Evolutionary conservation across 257 asterid species (phyloP), one percentile per base, ranked within the genome.

Genomic region (Mentha longifolia): DNA sequence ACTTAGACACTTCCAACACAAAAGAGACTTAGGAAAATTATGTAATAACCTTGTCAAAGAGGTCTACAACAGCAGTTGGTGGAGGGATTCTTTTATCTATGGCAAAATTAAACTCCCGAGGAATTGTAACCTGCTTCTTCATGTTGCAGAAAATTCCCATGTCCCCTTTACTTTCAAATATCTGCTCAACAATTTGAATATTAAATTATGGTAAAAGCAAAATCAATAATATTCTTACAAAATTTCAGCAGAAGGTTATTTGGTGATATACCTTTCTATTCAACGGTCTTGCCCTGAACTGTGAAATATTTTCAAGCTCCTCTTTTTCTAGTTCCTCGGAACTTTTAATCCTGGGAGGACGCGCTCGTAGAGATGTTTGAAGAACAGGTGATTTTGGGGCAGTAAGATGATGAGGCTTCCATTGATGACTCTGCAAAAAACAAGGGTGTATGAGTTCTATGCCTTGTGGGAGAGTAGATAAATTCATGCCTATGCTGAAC

Each of bases 161-260:
- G 35, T 83, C 99, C 59, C 99, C 97, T 81, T 94, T 91, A 67
- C 97, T 94, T 70, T 94, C 98, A 56, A 94, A 86, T 76, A 94
- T 94, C 99, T 94, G 75, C 72, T 59, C 37, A 67, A 60, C 16
- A 35, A 35, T 7, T 7, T 68, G 28, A 35, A 55, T 1, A 54
- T 69, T 35, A 49, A 19, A 61, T 68, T 59, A 65, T 12, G 1
- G 39, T 47, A 45, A 17, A 17, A 64, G 30, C 16, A 45, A 72
- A 65, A 15, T 59, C 22, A 49, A 67, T 19, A 49, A 52, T 20
- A 20, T 35, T 67, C 45, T 13, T 7, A 20, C 8, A 64, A 41
- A n/a, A 31, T n/a, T 22, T 49, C 67, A 57, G 19, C 16, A 75
- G 10, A 37, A 28, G 42, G 47, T 17, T 62, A 22, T 30, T 43